Evolutionary conservation across 805 yeast genomes (phyloP).

Genomic region (Wickerhamiella lipophila): DNA sequence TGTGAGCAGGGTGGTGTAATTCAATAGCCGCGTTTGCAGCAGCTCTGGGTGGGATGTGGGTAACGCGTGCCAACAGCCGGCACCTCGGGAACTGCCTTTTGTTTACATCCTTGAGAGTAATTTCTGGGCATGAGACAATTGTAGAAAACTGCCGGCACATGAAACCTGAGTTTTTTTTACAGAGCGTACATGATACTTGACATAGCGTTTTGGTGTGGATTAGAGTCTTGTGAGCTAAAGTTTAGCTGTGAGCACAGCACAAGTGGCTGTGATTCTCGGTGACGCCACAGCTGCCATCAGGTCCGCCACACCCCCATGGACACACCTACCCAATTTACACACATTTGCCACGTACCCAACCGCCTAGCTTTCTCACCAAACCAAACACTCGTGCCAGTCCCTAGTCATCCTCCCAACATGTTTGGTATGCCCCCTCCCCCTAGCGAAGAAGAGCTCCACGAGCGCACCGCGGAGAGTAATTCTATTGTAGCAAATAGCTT

Average conservation of each 20-base stretch:
- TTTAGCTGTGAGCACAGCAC: too few species aligned
- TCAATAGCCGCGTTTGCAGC: too few species aligned
- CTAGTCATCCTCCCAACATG: constrained; percentile 19
- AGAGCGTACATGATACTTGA: neutral
- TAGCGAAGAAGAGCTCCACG: constrained; percentile 29
- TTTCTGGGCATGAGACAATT: neutral
- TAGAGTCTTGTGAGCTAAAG: too few species aligned
- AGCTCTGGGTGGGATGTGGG: too few species aligned
- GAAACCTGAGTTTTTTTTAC: neutral
- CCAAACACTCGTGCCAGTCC: neutral
- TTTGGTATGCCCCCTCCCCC: constrained; percentile 31
- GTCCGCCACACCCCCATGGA: too few species aligned
- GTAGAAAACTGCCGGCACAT: neutral
- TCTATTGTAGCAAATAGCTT: constrained; percentile 25
- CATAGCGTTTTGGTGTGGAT: too few species aligned
- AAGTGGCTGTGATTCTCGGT: too few species aligned
- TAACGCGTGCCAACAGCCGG: too few species aligned
- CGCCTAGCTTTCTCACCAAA: neutral
- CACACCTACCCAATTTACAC: too few species aligned
- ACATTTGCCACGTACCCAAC: neutral
- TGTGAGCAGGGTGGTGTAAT: too few species aligned
- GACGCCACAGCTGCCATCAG: too few species aligned
- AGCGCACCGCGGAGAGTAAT: constrained; percentile 24
- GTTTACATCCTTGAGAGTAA: neutral
- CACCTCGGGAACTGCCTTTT: too few species aligned